Evolutionary conservation across 2,329 filamentous ascomycete species (phyloP), one percentile per base, ranked within the genome.

Genomic region (Pestalotiopsis fici): DNA sequence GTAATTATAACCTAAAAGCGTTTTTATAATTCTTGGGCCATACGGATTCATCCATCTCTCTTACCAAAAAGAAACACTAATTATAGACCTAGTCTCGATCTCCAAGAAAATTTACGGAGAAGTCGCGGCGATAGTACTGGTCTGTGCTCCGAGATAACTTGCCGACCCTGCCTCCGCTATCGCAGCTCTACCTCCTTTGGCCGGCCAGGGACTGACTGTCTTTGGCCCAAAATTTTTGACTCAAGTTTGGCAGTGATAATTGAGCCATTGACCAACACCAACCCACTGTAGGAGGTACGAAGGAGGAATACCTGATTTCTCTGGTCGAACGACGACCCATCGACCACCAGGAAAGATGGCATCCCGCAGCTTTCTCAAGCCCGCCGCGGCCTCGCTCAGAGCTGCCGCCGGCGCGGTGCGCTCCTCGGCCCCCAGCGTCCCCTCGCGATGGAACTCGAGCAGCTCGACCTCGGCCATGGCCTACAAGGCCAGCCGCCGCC

Each of bases 401-500:
- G 72, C 73, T 25, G 69, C 73, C 35, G 69, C 74, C 11, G 67
- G 72, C 56, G 56, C 66, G 4, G 59, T 68, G 31, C 59, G 68
- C 63, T 60, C 69, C 71, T 28, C 71, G 69, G 62, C 67, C n/a
- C n/a, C n/a, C n/a, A n/a, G n/a, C 12, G 35, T 54, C 64, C 59
- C 69, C 70, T 59, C 71, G 73, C 43, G 63, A 72, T 75, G 74
- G 74, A 80, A 75, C 74, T 83, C 83, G 70, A 85, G 78, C 80
- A 90, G 83, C 71, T 97, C 95, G 66, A 98, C 95, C 73, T 96
- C 94, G 66, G 95, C 96, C 70, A 90, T 98, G 71, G 95, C 95
- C 76, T 98, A 98, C 89, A 99, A 99, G 86, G 94, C 95, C 67
- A 88, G 98, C 70, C 95, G 97, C 78, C 93, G 94, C 75, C 93